Evolutionary conservation across 192 early-diverging fungal genomes (phyloP).

Genomic region (Coemansia sp.): DNA sequence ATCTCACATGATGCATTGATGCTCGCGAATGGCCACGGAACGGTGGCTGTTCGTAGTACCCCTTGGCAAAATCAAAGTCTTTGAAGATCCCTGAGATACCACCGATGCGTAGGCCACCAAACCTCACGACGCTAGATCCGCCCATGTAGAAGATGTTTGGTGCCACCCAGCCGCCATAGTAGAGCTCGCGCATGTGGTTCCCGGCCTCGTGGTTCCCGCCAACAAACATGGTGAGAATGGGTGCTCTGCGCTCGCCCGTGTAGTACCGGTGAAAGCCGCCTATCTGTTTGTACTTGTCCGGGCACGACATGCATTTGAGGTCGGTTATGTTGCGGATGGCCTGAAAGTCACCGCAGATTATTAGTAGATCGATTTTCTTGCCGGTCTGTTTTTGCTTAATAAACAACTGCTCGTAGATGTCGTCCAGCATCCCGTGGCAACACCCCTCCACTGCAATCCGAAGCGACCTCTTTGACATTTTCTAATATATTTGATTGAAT

Average conservation of each 20-base stretch:
- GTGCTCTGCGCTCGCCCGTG: conserved; percentile 75
- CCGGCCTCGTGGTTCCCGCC: conserved; percentile 99
- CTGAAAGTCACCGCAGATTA: conserved; percentile 99
- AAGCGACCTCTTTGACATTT: conserved; percentile 14
- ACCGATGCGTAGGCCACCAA: conserved; percentile 88
- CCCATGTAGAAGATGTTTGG: conserved; percentile 95
- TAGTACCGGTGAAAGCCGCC: conserved; percentile 96
- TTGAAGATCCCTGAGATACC: conserved; percentile 95
- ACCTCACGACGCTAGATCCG: conserved; percentile 79
- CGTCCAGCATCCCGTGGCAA: conserved; percentile 92
- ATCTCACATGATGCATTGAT: conserved; percentile 84
- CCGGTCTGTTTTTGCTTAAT: conserved; percentile 56
- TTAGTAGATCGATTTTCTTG: conserved; percentile 82
- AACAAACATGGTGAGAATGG: conserved; percentile 91
- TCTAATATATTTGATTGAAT: background rate
- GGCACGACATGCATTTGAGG: conserved; percentile 78
- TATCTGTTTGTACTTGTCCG: conserved; percentile 80
- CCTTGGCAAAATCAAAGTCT: conserved; percentile 59
- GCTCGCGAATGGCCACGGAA: conserved; percentile 65
- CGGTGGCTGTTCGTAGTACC: conserved; percentile 80
- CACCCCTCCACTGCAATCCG: conserved; percentile 93
- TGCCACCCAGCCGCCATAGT: conserved; percentile 94
- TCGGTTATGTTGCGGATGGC: conserved; percentile 85
- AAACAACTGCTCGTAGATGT: conserved; percentile 74
- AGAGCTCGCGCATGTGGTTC: conserved; percentile 95